Evolutionary conservation across 2,329 filamentous ascomycete species (phyloP).

Genomic region (Aspergillus luchuensis): DNA sequence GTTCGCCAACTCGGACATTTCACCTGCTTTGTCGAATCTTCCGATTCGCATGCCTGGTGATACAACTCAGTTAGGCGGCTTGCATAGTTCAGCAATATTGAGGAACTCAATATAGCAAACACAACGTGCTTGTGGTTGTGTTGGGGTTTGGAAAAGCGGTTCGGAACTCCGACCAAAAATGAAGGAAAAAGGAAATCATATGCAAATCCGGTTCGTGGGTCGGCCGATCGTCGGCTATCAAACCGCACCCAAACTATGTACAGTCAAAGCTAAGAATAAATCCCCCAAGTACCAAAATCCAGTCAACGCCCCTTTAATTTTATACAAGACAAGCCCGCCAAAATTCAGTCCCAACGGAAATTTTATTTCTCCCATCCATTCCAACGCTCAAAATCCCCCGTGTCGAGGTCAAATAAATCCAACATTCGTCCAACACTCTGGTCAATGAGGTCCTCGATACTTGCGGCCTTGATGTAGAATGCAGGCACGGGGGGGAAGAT

Average conservation of each 20-base stretch:
- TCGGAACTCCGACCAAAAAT: background rate
- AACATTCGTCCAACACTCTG: conserved; percentile 53
- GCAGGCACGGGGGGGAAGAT: conserved; percentile 51
- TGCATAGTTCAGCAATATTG: background rate
- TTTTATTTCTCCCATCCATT: conserved; percentile 11
- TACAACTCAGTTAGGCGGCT: background rate
- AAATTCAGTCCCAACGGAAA: background rate
- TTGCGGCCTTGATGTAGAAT: conserved; percentile 46
- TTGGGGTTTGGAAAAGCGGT: background rate
- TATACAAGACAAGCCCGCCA: background rate
- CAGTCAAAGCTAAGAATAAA: background rate
- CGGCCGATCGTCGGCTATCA: background rate
- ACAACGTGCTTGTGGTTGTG: background rate
- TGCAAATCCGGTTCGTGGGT: conserved; percentile 1
- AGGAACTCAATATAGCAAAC: background rate
- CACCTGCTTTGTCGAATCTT: background rate
- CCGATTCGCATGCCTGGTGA: background rate
- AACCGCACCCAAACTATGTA: background rate
- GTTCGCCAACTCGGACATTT: background rate
- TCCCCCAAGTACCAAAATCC: conserved; percentile 1
- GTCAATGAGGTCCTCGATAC: conserved; percentile 46
- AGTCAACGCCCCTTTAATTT: background rate
- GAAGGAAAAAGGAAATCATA: background rate
- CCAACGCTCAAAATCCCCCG: conserved; percentile 37
- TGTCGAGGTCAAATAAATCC: conserved; percentile 49